phyloP scores from a whole-genome alignment of 352 stramenopile species.

The Pythium grandisporangium region DNA sequence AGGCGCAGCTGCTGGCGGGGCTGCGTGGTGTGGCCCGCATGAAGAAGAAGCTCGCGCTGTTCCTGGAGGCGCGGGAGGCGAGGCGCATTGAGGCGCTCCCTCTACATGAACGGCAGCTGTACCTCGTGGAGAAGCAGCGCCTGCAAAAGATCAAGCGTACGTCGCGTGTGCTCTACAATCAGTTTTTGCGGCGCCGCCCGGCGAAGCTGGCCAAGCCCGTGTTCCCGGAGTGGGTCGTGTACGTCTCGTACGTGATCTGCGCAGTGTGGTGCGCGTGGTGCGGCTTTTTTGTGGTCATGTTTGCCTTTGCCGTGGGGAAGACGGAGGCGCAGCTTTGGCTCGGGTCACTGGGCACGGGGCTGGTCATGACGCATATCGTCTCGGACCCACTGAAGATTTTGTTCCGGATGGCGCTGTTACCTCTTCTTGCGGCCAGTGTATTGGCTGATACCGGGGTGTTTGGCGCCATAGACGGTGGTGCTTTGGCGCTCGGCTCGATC shows the following conservation, averaged over 20 bases:
- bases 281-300: conserved; percentile 63
- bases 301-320: conserved; percentile 48
- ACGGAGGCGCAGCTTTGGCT: conserved; percentile 58
- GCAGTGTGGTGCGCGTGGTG: conserved; percentile 41
- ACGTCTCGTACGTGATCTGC: conserved; percentile 59
- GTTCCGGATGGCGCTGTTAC: conserved; percentile 63
- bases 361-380: conserved; percentile 50
- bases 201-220: conserved; percentile 36
- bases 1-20: conserved; percentile 29
- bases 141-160: conserved; percentile 52
- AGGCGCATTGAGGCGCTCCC: conserved; percentile 28
- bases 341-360: conserved; percentile 37
- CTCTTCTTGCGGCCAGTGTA: conserved; percentile 41
- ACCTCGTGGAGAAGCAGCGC: conserved; percentile 46
- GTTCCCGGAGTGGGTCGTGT: conserved; percentile 68
- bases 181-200: conserved; percentile 45
- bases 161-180: conserved; percentile 65
- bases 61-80: conserved; percentile 27
- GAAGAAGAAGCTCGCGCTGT: conserved; percentile 49
- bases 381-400: conserved; percentile 64
- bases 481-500: conserved; percentile 29
- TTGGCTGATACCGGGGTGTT: conserved; percentile 48
- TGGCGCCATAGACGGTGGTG: conserved; percentile 31
- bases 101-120: conserved; percentile 47
- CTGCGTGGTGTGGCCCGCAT: conserved; percentile 36